Base-by-base conservation (phyloP, 768 basidiomycete species). In the Calocybe indica region DNA sequence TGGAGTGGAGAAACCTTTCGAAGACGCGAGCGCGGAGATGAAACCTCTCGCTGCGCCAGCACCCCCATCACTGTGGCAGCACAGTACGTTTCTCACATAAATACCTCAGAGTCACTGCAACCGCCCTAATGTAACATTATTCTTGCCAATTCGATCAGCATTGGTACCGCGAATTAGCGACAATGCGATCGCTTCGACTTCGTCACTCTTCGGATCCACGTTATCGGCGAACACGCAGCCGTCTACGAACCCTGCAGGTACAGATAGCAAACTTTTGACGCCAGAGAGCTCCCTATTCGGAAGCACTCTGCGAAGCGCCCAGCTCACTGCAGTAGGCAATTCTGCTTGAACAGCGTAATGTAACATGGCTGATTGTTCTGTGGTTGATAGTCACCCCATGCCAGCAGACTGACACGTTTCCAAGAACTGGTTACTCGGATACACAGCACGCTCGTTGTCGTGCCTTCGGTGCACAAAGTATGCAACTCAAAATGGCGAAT, bases 381-480 rank as follows among this genome's bases (percentile, higher is more conserved):
- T 42, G 28, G 28, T 40, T 37, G 46, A 51, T 52, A 29, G 40
- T 46, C 47, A 43, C 42, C 35, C 49, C 36, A 46, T 29, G 37
- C 43, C n/a, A 33, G 34, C 13, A 35, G 37, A 43, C 52, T 22
- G 22, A 22, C 62, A 34, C 66, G 62, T 32, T 83, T 86, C 57
- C 63, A 68, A 31, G 76, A 77, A 13, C 65, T 88, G 11, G 71
- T 85, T 22, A 63, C 73, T n/a, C 79, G 72, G 50, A 88, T 91
- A 44, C 85, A 89, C 57, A 73, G 75, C 45, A 74, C 77, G 13
- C 68, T 91, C 22, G 72, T 78, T 5, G 72, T 88, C 55, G 73
- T 74, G 10, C 85, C 86, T 6, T 62, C 72, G 4, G 59, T 73
- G 33, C 74, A 79, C 12, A 66, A 70, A 58, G 75, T 77, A 55